Evolutionary conservation across 495 filamentous ascomycete species (phyloP), one percentile per base, ranked within the genome.

Genomic region (Penicillium robsamsonii): DNA sequence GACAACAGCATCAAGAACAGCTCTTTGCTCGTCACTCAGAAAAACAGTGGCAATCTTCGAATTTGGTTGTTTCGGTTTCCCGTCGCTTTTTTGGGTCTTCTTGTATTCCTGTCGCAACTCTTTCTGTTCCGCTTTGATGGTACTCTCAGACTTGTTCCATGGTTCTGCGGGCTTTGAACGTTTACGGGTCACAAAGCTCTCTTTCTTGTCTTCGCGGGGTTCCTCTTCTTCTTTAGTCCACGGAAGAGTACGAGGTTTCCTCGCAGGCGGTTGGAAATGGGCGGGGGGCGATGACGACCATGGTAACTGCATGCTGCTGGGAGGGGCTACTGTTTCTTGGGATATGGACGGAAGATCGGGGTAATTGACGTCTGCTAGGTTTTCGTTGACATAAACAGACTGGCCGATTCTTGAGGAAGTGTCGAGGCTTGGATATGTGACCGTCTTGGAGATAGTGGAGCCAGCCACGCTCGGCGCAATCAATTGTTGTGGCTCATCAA

Each of bases 61-160:
- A 7, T 24, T 18, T 17, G 47, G 50, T 13, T 55, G 25, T 42
- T 71, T 59, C 37, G 70, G 35, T 7, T 47, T 56, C 7, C 42
- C 20, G 20, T 64, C 56, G 60, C 65, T 52, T 66, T 77, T 65
- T 69, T 75, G 59, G 58, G 65, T 61, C 60, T 76, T 62, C 71
- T 90, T 88, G 38, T 78, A 80, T 42, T 81, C 75, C 51, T 83
- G 87, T 38, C 82, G 79, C 8, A 92, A 75, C 61, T 85, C 81
- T 67, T 87, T 91, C 67, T 91, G 88, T 53, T 88, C 85, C 46
- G 91, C 89, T 63, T 93, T 93, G 37, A 96, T 71, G 2, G 88
- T 87, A 59, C 87, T 93, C 5, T 83, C 87, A 10, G 87, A 90
- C 35, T 86, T 86, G 62, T 96, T 88, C 94, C 94, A 98, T 3